Base-by-base conservation (phyloP, 2,329 filamentous ascomycete species). In the Coleophoma cylindrospora region DNA sequence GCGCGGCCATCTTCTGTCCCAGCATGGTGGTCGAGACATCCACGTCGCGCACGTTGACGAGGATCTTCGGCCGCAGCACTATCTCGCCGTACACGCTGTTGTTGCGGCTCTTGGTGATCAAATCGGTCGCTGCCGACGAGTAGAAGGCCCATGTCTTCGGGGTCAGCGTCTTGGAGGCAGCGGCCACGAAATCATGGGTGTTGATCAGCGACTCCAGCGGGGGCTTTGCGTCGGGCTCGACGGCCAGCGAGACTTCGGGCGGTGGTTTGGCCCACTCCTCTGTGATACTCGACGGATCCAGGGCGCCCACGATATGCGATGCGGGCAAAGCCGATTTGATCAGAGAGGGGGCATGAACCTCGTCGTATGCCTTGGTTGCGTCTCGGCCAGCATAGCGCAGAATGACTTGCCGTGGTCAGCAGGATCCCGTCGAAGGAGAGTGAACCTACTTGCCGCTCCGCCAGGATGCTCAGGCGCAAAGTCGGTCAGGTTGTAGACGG, bases 71-170 rank as follows among this genome's bases (percentile, higher is more conserved):
- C 0, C 83, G 76, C 5, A 87, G 73, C 64, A 73, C 73, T 54
- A 86, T 82, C 22, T 73, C 66, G 38, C 73, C 67, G 57, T 82
- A 83, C 53, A 74, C 69, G 0, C 73, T 69, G 21, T 69, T 72
- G 62, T 87, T 87, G 45, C 74, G 72, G 19, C 69, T 68, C 44
- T 83, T 79, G 36, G 84, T 80, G 58, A 75, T 74, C 19, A 91
- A 74, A 68, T 97, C 84, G 6, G 81, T 86, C 11, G 83, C 79
- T 2, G 83, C 84, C 9, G 81, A 84, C 17, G 80, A 84, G 61
- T 83, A 79, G 60, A 86, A 87, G 0, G 83, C 84, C 80, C 81
- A 86, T n/a, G 83, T 79, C 60, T 87, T 87, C 19, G 76, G 73
- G 9, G 74, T 73, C 44, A 84, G 72, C 6, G 74, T 76, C 22